Evolutionary conservation across 2,329 filamentous ascomycete genomes (phyloP), one percentile per base, ranked within the genome.

Genomic region (Macroventuria anomochaeta): DNA sequence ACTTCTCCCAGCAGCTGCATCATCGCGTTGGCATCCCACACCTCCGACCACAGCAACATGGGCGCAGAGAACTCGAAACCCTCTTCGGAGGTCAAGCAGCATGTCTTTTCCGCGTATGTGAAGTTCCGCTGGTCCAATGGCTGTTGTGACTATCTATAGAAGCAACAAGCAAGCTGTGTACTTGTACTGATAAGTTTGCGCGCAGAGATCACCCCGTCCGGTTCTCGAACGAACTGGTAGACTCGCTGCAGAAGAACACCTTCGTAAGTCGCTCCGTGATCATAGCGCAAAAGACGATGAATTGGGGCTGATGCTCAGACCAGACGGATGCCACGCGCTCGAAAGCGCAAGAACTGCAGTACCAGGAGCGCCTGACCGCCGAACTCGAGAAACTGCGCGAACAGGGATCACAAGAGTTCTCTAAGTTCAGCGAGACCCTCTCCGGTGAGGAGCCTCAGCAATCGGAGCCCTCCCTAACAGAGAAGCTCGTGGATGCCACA

Each of bases 291-390:
- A 31, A 20, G 8, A 17, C 18, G 18, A 32, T 38, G 41, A 11
- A 38, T 33, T 42, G 20, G 40, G 29, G 26, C 61, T 53, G 56
- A 64, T 42, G 41, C 28, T 13, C 28, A 39, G 18, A 44, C 25
- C 73, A 97, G 93, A 93, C 89, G 77, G 93, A 97, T 79, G 86
- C 88, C 55, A 93, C 91, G 62, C 92, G 93, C 73, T 84, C 88
- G 68, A 90, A 90, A 78, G 82, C 88, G 70, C 80, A 91, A 75
- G 93, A 97, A 79, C 86, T 95, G 60, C 88, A 93, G 68, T 88
- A 96, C 75, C 93, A 97, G 80, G 80, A 85, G 72, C 93, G 93
- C 76, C 91, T 97, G 57, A 86, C 88, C 68, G 83, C 86, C 68
- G 93, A 97, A 79, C 90, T 97, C 63, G 86, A 88, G 76, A 88